Conservation (phyloP, 2,329 filamentous ascomycete genomes). For the Pseudocercospora musae region DNA sequence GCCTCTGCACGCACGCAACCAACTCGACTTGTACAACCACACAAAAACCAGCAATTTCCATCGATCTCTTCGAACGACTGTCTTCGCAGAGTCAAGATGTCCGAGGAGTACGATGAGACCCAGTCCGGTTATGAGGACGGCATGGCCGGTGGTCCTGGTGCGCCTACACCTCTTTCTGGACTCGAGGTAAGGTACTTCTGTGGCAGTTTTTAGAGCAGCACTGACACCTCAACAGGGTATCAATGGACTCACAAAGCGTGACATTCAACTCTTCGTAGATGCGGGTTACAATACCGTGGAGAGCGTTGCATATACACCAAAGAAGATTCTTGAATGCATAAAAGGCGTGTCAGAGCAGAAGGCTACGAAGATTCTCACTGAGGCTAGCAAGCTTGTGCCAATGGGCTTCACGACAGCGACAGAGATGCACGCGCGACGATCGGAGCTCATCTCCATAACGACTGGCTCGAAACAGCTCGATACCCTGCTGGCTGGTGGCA, state of each 20-base stretch:
- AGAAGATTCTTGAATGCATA: slow-evolving; percentile 81
- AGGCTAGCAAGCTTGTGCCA: slow-evolving; percentile 92
- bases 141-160: slow-evolving; percentile 75
- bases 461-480: slow-evolving; percentile 97
- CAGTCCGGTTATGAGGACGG: slow-evolving; percentile 74
- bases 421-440: slow-evolving; percentile 96
- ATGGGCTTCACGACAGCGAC: slow-evolving; percentile 99
- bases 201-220: neutral
- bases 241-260: slow-evolving; percentile 84
- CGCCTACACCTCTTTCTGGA: slow-evolving; percentile 82
- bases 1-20: neutral
- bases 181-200: slow-evolving; percentile 55
- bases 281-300: slow-evolving; percentile 95
- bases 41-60: too few relatives aligned
- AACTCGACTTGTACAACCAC: neutral
- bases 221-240: slow-evolving; percentile 52
- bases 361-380: slow-evolving; percentile 81
- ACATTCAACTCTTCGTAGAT: slow-evolving; percentile 89
- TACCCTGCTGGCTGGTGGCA: slow-evolving; percentile 85
- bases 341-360: slow-evolving; percentile 98
- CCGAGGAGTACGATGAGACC: slow-evolving; percentile 55
- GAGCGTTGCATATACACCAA: slow-evolving; percentile 85
- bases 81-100: neutral
- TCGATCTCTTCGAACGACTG: neutral
- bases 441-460: slow-evolving; percentile 95